A percentile compares a stretch with the other conserved stretches of the same genome.
Evolutionary conservation across 306 rosid genomes (phyloP).

Genomic region (Prunus mongolica): DNA sequence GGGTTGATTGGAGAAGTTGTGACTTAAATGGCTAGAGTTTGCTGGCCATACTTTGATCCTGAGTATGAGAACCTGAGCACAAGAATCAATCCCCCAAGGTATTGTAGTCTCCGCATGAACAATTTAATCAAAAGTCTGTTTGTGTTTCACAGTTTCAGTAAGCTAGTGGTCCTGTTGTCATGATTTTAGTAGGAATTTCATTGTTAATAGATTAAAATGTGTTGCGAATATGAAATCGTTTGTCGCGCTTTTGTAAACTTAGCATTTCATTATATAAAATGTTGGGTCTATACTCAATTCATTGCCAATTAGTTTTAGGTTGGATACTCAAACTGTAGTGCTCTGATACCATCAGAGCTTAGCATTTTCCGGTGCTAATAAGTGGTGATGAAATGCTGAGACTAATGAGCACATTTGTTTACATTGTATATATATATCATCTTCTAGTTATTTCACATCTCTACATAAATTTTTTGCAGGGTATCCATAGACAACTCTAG

Average conservation of each 20-base stretch:
- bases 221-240: not conserved
- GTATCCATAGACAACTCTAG: constrained; percentile 74
- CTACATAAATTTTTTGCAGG: constrained; percentile 39
- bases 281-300: too few species aligned
- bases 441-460: not conserved
- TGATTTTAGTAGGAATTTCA: not conserved
- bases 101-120: constrained; percentile 4
- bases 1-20: constrained; percentile 15
- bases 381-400: not conserved
- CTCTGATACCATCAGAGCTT: too few species aligned
- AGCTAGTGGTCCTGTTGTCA: not conserved
- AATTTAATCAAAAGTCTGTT: not conserved
- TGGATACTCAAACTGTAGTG: too few species aligned
- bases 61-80: constrained; percentile 79
- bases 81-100: constrained; percentile 89
- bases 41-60: constrained; percentile 88
- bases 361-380: too few species aligned
- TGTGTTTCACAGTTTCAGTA: not conserved
- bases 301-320: too few species aligned
- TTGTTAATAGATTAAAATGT: not conserved
- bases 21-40: constrained; percentile 54
- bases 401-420: not conserved
- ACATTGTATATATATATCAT: not conserved
- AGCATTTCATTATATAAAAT: not conserved
- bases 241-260: not conserved